A percentile compares a stretch with the other conserved stretches of the same genome.
Evolutionary conservation across 1,284 basidiomycete species (phyloP).

Genomic region (Peniophora sp.): DNA sequence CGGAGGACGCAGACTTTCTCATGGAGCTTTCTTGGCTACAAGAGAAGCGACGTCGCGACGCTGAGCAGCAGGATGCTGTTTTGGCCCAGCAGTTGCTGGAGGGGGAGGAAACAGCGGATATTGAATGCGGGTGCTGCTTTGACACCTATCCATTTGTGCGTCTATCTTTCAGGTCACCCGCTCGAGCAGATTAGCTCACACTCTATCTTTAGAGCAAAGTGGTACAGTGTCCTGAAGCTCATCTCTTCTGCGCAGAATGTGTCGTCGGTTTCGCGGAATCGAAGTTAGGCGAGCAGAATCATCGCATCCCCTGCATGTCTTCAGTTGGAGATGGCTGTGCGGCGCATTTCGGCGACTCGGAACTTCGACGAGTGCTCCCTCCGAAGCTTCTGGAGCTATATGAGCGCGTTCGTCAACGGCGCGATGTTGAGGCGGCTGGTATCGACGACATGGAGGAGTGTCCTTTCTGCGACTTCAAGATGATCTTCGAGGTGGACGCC

Average conservation of each 20-base stretch:
- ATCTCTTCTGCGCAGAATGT: constrained; percentile 45
- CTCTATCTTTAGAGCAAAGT: constrained; percentile 53
- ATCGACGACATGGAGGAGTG: constrained; percentile 76
- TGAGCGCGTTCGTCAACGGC: constrained; percentile 67
- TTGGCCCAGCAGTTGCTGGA: constrained; percentile 20
- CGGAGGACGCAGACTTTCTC: constrained; percentile 26
- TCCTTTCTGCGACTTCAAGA: constrained; percentile 80
- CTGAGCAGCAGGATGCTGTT: constrained; percentile 17
- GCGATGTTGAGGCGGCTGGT: constrained; percentile 69
- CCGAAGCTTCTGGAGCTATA: constrained; percentile 61
- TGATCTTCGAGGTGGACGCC: constrained; percentile 78
- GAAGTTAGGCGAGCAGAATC: constrained; percentile 27
- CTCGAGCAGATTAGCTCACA: no score
- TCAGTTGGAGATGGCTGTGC: constrained; percentile 63
- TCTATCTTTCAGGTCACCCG: constrained; percentile 13
- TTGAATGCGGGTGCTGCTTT: constrained; percentile 85
- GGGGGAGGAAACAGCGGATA: constrained; percentile 31
- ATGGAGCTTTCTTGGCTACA: constrained; percentile 37
- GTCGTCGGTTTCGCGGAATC: constrained; percentile 26
- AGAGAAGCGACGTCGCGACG: constrained; percentile 24
- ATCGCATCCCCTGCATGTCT: constrained; percentile 63
- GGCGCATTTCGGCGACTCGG: constrained; percentile 56
- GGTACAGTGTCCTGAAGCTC: constrained; percentile 76
- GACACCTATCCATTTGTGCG: constrained; percentile 61
- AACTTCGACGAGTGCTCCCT: constrained; percentile 56